Evolutionary conservation across 1,284 basidiomycete genomes (phyloP), one percentile per base, ranked within the genome.

Genomic region (Puccinia brachypodii): DNA sequence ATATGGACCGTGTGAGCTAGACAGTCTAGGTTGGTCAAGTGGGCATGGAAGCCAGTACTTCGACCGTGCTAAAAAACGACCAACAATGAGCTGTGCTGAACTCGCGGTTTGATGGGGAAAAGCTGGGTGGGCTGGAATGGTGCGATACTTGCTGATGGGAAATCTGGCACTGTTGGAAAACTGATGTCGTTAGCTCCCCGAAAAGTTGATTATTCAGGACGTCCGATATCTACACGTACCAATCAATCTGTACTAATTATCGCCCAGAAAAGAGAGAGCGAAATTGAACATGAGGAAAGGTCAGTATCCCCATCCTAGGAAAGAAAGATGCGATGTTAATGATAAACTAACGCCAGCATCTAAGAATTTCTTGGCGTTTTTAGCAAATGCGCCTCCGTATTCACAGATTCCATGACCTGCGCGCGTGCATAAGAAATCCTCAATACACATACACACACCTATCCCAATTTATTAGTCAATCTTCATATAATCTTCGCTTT

Each of bases 271-370:
- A 36, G 0, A 16, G 0, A 31, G 44, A 53, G 22, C 9, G 0
- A 50, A 44, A 38, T 44, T 4, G 44, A 36, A 22, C 1, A 44
- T 25, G 25, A 22, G n/a, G 22, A 50, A 50, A 50, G 47, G 22
- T 50, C 47, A 50, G 47, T 50, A 50, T 50, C 22, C 11, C 11
- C 11, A 50, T 50, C 47, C 11, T 50, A 11, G 47, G 47, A 8
- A 31, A 4, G 31, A 72, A 40, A 68, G 64, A 68, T 16, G 11
- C 11, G 11, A 22, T 11, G 11, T 42, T 47, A 60, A 40, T 42
- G 25, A 4, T 13, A n/a, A n/a, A 79, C 79, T 81, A 13, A 81
- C 79, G 36, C 79, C 79, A n/a, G 79, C 79, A 33, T 81, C 79
- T 19, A 81, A 75, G 38, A 81, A 69, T 19, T 36, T 62, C 36